Evolutionary conservation across 257 asterid species (phyloP).

Genomic region (Lavandula angustifolia): DNA sequence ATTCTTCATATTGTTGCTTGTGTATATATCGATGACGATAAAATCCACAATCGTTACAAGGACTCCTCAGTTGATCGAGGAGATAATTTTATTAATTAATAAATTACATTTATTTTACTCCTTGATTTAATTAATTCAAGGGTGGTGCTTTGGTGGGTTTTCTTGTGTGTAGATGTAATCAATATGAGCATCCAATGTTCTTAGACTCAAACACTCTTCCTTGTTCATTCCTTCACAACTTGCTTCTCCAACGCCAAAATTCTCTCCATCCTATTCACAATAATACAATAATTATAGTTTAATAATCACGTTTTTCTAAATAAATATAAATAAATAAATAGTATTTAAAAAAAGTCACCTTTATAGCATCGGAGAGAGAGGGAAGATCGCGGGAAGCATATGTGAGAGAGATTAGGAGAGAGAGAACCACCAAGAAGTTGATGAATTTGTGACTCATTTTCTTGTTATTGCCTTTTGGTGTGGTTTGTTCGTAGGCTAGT

Average conservation of each 20-base stretch:
- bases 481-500: too few species aligned
- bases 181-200: slow-evolving; percentile 42
- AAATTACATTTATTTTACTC: too few species aligned
- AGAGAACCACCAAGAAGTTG: slow-evolving; percentile 23
- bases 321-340: too few species aligned
- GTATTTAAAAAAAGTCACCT: too few species aligned
- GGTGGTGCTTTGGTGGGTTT: not conserved
- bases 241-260: slow-evolving; percentile 28
- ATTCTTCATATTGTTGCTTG: too few species aligned
- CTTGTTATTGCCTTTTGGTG: not conserved
- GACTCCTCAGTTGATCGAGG: too few species aligned
- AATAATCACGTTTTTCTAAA: too few species aligned
- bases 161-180: slow-evolving; percentile 50
- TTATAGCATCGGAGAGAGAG: not conserved
- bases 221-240: slow-evolving; percentile 41
- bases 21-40: too few species aligned
- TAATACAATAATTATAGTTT: too few species aligned
- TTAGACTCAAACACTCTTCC: slow-evolving; percentile 45
- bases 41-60: too few species aligned
- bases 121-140: not conserved
- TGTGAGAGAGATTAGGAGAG: slow-evolving; percentile 27
- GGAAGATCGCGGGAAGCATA: slow-evolving; percentile 31
- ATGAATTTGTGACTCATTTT: slow-evolving; percentile 33
- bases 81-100: too few species aligned
- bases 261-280: slow-evolving; percentile 25